These are phyloP conservation scores for Avena sativa DNA, from an alignment of 176 grass and related monocot genomes.

Conservation along the genomic window DNA sequence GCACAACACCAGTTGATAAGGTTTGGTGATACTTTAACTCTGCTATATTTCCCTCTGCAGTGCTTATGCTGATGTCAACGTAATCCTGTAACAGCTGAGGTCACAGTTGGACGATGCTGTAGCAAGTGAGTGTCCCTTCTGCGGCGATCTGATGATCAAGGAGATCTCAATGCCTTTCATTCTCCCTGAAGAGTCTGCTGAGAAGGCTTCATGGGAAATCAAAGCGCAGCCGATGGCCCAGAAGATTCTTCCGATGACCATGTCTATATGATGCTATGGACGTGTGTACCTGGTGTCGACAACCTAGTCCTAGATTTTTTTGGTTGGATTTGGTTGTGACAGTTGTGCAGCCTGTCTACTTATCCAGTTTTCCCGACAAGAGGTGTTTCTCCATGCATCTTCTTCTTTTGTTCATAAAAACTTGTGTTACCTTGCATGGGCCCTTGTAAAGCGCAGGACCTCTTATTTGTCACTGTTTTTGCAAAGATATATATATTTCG, in stretches of 20 bases:
- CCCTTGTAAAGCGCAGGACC: constrained; percentile 13
- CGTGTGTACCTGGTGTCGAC: background rate
- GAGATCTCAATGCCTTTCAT: constrained; percentile 89
- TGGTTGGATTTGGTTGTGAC: background rate
- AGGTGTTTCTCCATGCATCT: background rate
- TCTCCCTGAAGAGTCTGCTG: constrained; percentile 60
- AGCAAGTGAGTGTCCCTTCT: constrained; percentile 91
- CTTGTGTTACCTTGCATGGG: background rate
- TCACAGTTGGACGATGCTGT: constrained; percentile 88
- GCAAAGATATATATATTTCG: background rate
- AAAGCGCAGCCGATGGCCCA: constrained; percentile 60
- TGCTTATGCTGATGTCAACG: constrained; percentile 15
- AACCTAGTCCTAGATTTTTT: background rate
- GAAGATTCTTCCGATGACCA: constrained; percentile 91
- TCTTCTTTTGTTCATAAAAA: constrained; percentile 14
- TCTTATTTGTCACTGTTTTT: background rate
- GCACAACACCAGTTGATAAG: constrained; percentile 69
- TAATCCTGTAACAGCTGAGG: constrained; percentile 62
- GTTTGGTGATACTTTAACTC: constrained; percentile 46
- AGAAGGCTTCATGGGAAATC: constrained; percentile 90
- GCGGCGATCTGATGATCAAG: constrained; percentile 95
- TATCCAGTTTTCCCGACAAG: background rate
- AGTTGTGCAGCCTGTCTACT: background rate
- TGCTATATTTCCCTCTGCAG: background rate
- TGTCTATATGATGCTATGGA: constrained; percentile 55